Conservation (phyloP, 2,329 filamentous ascomycete species). For the Xylaria sp. region DNA sequence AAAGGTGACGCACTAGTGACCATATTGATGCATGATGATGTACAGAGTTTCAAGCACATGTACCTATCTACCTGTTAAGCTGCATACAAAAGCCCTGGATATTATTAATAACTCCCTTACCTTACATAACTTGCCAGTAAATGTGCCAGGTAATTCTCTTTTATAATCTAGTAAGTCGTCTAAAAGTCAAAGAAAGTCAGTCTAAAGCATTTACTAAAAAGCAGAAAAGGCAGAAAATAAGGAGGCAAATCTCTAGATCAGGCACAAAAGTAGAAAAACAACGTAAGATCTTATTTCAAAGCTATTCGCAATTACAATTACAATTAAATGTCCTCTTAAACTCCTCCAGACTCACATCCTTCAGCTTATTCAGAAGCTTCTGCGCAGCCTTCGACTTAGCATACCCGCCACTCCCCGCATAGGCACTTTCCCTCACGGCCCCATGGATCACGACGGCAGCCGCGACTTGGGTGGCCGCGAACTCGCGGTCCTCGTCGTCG, state of each 20-base stretch:
- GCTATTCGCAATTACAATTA: conserved; percentile 59
- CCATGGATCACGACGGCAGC: conserved; percentile 83
- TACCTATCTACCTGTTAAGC: too few relatives aligned
- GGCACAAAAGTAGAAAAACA: background rate
- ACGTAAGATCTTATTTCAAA: conserved; percentile 34
- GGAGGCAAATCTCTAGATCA: too few relatives aligned
- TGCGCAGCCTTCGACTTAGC: conserved; percentile 77
- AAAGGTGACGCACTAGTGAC: background rate
- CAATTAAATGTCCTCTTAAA: conserved; percentile 73
- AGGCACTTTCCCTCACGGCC: conserved; percentile 70
- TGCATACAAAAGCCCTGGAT: too few relatives aligned
- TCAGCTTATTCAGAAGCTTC: conserved; percentile 62
- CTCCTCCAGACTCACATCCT: conserved; percentile 60
- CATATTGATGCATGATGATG: background rate
- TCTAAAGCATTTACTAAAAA: too few relatives aligned
- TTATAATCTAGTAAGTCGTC: too few relatives aligned
- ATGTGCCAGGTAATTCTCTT: too few relatives aligned
- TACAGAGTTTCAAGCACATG: too few relatives aligned
- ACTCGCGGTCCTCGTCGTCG: conserved; percentile 52
- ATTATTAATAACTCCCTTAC: too few relatives aligned
- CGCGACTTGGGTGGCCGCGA: conserved; percentile 66
- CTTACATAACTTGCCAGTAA: too few relatives aligned
- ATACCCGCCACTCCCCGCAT: conserved; percentile 73
- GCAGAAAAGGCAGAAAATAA: too few relatives aligned
- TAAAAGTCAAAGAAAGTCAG: too few relatives aligned